phyloP scores from a whole-genome alignment of 2,329 filamentous ascomycete species.

The Aurifilum marmelostoma region DNA sequence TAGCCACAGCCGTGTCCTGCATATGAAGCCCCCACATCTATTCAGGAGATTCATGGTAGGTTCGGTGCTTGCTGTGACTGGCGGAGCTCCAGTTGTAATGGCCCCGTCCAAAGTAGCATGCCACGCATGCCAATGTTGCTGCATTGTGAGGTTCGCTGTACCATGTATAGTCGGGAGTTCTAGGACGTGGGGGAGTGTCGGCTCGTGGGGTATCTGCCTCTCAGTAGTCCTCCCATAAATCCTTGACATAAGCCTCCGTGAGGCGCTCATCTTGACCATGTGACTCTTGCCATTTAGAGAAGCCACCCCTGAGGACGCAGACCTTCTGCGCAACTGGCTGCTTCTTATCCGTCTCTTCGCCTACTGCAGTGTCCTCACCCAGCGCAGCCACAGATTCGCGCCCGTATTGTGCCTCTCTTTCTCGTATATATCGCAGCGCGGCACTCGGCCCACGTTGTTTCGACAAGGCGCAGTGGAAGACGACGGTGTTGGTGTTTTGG shows the following conservation, averaged over 20 bases:
- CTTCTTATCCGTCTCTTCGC: constrained; percentile 29
- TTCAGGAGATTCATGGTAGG: not conserved
- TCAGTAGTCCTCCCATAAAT: constrained; percentile 74
- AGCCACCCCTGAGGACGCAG: constrained; percentile 81
- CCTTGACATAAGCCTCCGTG: constrained; percentile 82
- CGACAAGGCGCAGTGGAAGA: constrained; percentile 93
- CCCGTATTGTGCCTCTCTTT: constrained; percentile 58
- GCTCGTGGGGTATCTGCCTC: not conserved
- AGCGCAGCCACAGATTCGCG: constrained; percentile 31
- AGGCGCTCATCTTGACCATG: constrained; percentile 77
- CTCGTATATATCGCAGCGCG: constrained; percentile 77
- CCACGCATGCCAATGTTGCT: not conserved
- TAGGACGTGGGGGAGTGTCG: too few species aligned
- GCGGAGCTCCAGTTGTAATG: not conserved
- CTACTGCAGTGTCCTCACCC: constrained; percentile 34
- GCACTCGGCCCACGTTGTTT: constrained; percentile 89
- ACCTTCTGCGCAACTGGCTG: constrained; percentile 64
- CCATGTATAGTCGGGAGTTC: not conserved
- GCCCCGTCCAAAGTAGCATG: not conserved
- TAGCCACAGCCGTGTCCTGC: not conserved
- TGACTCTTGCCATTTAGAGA: constrained; percentile 84
- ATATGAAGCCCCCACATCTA: not conserved
- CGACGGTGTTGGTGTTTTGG: constrained; percentile 75
- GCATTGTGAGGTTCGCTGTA: not conserved
- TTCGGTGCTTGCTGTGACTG: not conserved